Evolutionary conservation across 768 basidiomycete genomes (phyloP), one percentile per base, ranked within the genome.

Genomic region (Pleurotus djamor): DNA sequence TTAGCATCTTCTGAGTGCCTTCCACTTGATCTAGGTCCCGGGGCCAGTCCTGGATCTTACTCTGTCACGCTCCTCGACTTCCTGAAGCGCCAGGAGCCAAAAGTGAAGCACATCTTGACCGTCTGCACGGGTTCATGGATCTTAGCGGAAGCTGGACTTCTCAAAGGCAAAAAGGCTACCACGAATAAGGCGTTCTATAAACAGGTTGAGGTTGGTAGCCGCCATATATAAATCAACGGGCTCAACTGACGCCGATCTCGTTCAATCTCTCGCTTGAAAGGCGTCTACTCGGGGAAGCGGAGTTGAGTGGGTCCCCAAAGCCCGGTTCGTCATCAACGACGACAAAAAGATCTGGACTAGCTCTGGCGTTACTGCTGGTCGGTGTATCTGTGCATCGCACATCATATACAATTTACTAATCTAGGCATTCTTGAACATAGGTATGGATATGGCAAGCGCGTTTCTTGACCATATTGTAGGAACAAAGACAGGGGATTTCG

Each of bases 131-230:
- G 73, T 6, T 58, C 71, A 2, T 66, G 65, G 62, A 60, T 72
- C 37, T 67, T 76, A 3, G 76, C 74, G 3, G 58, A 59, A 1
- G 65, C 72, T 1, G 76, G 75, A 0, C 48, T 73, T 1, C 65
- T 77, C 9, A 59, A 69, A 1, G 75, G 74, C 0, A 71, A 69
- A 52, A 62, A 67, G 8, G 76, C 76, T 32, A 78, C 75, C 6
- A 74, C 75, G 13, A 76, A 75, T 65, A 78, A 78, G 61, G 48
- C 65, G 4, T 43, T 54, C 5, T 76, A 68, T 60, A 70, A 60
- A 35, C 21, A 43, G 6, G 59, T 72, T 43, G 61, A 61, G 55
- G 74, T 74, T 28, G 21, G 21, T 28, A 28, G 21, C 21, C 21
- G 21, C 21, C 21, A 28, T 28, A 28, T 28, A 28, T 28, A 28